Conservation (phyloP, 2,329 filamentous ascomycete species). For the Aspergillus pseudoterreus region DNA sequence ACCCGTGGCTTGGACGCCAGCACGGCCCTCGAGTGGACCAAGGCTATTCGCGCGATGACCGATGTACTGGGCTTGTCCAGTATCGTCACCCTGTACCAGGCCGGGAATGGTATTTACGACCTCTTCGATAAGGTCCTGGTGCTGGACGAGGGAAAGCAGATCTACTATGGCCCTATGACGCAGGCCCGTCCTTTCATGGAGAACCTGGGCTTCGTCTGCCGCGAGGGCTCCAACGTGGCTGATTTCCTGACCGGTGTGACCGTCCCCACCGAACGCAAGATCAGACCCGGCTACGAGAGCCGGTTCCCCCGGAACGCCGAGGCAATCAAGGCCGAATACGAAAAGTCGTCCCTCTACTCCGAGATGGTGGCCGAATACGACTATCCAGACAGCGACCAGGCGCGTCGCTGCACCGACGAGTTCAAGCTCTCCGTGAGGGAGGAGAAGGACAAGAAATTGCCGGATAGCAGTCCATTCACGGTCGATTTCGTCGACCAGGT, state of each 20-base stretch:
- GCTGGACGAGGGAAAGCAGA: slow-evolving; percentile 62
- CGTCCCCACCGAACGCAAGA: slow-evolving; percentile 49
- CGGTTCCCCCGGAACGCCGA: slow-evolving; percentile 44
- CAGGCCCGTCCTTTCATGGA: slow-evolving; percentile 64
- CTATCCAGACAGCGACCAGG: slow-evolving; percentile 51
- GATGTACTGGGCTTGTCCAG: slow-evolving; percentile 58
- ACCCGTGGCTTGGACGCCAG: slow-evolving; percentile 64
- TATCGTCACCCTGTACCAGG: slow-evolving; percentile 66
- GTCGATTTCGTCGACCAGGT: slow-evolving; percentile 55
- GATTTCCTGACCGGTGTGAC: slow-evolving; percentile 66
- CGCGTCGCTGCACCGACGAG: slow-evolving; percentile 48
- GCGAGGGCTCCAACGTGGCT: slow-evolving; percentile 58
- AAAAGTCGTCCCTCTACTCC: slow-evolving; percentile 49
- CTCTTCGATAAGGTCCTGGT: slow-evolving; percentile 69
- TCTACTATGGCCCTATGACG: slow-evolving; percentile 60
- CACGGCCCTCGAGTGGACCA: slow-evolving; percentile 60
- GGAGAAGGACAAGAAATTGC: slow-evolving; percentile 55
- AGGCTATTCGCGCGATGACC: slow-evolving; percentile 61
- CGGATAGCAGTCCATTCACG: slow-evolving; percentile 55
- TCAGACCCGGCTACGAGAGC: slow-evolving; percentile 41
- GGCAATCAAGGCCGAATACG: slow-evolving; percentile 48
- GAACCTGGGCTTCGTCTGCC: slow-evolving; percentile 59
- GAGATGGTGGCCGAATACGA: slow-evolving; percentile 55
- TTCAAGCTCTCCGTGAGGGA: slow-evolving; percentile 53
- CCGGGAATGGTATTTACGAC: slow-evolving; percentile 66